These are phyloP conservation scores for Triglochin maritima DNA, from an alignment of 106 monocot species.

Conservation along the genomic window DNA sequence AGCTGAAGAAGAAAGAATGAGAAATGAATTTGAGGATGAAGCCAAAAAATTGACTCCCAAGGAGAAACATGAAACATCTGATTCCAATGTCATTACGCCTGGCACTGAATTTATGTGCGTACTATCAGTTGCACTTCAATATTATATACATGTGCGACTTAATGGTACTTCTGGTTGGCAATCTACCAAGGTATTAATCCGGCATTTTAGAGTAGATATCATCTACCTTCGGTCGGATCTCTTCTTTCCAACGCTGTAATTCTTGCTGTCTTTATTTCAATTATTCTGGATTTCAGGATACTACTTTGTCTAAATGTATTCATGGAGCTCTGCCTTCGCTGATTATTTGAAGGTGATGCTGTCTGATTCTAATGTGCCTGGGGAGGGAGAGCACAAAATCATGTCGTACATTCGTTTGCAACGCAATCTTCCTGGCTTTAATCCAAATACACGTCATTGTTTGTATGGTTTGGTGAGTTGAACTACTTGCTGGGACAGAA, in stretches of 20 bases:
- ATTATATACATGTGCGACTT: slow-evolving; percentile 70
- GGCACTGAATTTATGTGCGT: slow-evolving; percentile 84
- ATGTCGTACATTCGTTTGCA: slow-evolving; percentile 96
- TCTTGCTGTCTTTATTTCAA: slow-evolving; percentile 57
- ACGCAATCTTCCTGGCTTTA: slow-evolving; percentile 74
- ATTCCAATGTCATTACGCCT: slow-evolving; percentile 97
- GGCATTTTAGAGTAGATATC: slow-evolving; percentile 17
- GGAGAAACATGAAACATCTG: slow-evolving; percentile 45
- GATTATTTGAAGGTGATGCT: slow-evolving; percentile 88
- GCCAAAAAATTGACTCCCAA: slow-evolving; percentile 31
- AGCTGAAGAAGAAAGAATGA: slow-evolving; percentile 63
- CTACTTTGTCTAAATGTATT: slow-evolving; percentile 61
- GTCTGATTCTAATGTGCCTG: slow-evolving; percentile 97
- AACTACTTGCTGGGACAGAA: background rate
- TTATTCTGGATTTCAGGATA: slow-evolving; percentile 50
- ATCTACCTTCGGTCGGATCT: slow-evolving; percentile 14
- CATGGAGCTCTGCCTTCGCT: slow-evolving; percentile 56
- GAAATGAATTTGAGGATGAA: slow-evolving; percentile 55
- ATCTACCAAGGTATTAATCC: slow-evolving; percentile 52
- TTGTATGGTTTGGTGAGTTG: slow-evolving; percentile 83
- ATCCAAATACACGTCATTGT: slow-evolving; percentile 90
- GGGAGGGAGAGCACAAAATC: slow-evolving; percentile 97
- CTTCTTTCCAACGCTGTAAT: slow-evolving; percentile 28
- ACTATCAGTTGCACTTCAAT: slow-evolving; percentile 80
- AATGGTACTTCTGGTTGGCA: slow-evolving; percentile 63